phyloP scores from a whole-genome alignment of 2,329 filamentous ascomycete genomes.

The Calonectria henricotiae region DNA sequence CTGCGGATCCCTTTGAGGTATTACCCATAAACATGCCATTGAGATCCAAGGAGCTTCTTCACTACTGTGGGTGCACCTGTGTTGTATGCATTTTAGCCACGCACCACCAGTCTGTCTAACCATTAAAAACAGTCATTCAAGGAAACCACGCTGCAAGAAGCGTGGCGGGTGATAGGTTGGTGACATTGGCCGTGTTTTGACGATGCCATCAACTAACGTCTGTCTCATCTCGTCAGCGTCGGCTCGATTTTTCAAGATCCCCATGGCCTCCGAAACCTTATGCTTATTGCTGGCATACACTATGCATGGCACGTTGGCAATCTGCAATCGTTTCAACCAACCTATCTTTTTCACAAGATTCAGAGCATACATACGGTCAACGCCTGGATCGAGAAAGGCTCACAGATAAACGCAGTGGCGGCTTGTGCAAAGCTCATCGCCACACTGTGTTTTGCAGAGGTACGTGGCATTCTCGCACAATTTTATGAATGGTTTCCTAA shows the following conservation, averaged over 20 bases:
- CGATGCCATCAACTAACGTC: too few species aligned
- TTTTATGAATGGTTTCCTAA: background rate
- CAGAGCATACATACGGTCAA: conserved; percentile 18
- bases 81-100: background rate
- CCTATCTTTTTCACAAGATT: background rate
- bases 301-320: conserved; percentile 13
- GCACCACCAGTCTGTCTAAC: background rate
- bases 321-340: background rate
- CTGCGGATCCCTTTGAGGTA: conserved; percentile 1
- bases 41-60: conserved; percentile 19
- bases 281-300: background rate
- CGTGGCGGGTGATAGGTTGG: background rate
- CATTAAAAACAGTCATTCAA: conserved; percentile 5
- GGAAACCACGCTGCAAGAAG: background rate
- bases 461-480: background rate
- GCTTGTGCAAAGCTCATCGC: conserved; percentile 5
- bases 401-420: background rate
- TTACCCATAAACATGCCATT: conserved; percentile 20
- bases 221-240: background rate
- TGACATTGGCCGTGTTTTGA: background rate
- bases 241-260: conserved; percentile 4
- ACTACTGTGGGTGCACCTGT: conserved; percentile 5
- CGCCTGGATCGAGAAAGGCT: conserved; percentile 1
- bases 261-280: conserved; percentile 9
- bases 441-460: conserved; percentile 11